These are phyloP conservation scores for Melanomma pulvis-pyrius DNA, from an alignment of 495 filamentous ascomycete species.

Conservation along the genomic window DNA sequence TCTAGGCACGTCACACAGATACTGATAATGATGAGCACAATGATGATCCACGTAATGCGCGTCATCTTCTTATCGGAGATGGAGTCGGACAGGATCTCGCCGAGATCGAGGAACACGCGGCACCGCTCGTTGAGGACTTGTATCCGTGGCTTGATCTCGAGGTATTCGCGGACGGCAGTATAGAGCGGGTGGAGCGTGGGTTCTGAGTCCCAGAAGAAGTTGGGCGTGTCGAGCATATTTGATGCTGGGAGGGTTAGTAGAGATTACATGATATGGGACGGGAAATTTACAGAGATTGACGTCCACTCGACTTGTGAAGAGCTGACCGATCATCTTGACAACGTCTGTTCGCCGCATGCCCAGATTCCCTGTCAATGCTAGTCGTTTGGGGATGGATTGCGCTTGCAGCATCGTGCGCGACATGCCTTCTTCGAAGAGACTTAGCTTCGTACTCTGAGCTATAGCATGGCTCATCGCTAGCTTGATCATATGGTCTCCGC, in stretches of 20 bases:
- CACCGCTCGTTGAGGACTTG: slow-evolving; percentile 96
- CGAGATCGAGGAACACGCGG: slow-evolving; percentile 92
- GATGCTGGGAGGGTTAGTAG: slow-evolving; percentile 62
- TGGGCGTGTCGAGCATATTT: slow-evolving; percentile 95
- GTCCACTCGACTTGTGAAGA: slow-evolving; percentile 94
- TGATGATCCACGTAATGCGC: slow-evolving; percentile 96
- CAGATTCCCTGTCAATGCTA: slow-evolving; percentile 85
- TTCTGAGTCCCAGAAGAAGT: slow-evolving; percentile 99
- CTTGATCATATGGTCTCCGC: slow-evolving; percentile 98
- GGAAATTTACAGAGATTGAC: slow-evolving; percentile 87
- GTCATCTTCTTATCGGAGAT: slow-evolving; percentile 95
- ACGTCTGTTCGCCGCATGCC: slow-evolving; percentile 93
- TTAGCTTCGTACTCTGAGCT: slow-evolving; percentile 94
- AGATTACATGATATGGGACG: not conserved
- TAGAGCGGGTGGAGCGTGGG: slow-evolving; percentile 95
- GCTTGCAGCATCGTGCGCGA: slow-evolving; percentile 89
- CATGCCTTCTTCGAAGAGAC: slow-evolving; percentile 97
- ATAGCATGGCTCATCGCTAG: slow-evolving; percentile 96
- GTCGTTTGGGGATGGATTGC: slow-evolving; percentile 82
- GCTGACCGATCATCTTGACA: slow-evolving; percentile 80
- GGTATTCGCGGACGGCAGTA: slow-evolving; percentile 90
- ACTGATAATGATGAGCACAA: slow-evolving; percentile 85
- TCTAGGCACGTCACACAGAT: slow-evolving; percentile 90
- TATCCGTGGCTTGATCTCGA: slow-evolving; percentile 93
- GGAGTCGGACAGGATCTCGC: slow-evolving; percentile 89